These are phyloP conservation scores for Triticum monococcum DNA, from an alignment of 176 grass and related monocot genomes.

Conservation along the genomic window DNA sequence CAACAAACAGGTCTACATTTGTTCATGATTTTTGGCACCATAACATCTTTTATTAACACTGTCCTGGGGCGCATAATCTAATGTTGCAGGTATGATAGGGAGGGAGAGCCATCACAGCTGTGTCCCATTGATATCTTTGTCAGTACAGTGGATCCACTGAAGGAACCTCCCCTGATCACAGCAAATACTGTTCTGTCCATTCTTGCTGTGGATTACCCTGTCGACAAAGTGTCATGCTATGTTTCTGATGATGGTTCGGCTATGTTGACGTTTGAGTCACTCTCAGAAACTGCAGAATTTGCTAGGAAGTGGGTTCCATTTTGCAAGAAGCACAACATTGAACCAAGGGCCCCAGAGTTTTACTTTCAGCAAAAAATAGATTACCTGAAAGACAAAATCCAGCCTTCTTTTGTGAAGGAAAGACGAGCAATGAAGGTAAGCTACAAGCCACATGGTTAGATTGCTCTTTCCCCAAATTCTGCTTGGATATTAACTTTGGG, in stretches of 20 bases:
- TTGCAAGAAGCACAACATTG: slow-evolving; percentile 88
- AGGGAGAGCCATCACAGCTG: slow-evolving; percentile 86
- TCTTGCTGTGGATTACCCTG: slow-evolving; percentile 85
- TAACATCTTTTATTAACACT: slow-evolving; percentile 2
- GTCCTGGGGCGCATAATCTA: slow-evolving; percentile 15
- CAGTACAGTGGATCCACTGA: slow-evolving; percentile 92
- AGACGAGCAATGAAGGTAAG: slow-evolving; percentile 99
- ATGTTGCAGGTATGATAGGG: slow-evolving; percentile 71
- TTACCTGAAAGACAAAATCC: slow-evolving; percentile 96
- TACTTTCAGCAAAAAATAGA: slow-evolving; percentile 98
- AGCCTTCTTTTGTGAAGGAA: slow-evolving; percentile 99
- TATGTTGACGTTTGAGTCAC: slow-evolving; percentile 77
- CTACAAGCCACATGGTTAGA: slow-evolving; percentile 8
- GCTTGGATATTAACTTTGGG: neutral
- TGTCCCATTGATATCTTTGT: slow-evolving; percentile 85
- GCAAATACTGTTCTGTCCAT: slow-evolving; percentile 89
- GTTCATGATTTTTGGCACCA: neutral
- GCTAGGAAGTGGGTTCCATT: slow-evolving; percentile 93
- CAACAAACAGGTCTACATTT: neutral
- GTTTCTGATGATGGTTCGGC: slow-evolving; percentile 92
- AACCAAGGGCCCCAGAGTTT: slow-evolving; percentile 90
- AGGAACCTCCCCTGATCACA: slow-evolving; percentile 86
- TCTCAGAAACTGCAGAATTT: slow-evolving; percentile 87
- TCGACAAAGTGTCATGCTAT: slow-evolving; percentile 94
- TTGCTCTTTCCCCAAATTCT: slow-evolving; percentile 17